phyloP scores from a whole-genome alignment of 306 rosid genomes.

The Amphicarpaea edgeworthii region DNA sequence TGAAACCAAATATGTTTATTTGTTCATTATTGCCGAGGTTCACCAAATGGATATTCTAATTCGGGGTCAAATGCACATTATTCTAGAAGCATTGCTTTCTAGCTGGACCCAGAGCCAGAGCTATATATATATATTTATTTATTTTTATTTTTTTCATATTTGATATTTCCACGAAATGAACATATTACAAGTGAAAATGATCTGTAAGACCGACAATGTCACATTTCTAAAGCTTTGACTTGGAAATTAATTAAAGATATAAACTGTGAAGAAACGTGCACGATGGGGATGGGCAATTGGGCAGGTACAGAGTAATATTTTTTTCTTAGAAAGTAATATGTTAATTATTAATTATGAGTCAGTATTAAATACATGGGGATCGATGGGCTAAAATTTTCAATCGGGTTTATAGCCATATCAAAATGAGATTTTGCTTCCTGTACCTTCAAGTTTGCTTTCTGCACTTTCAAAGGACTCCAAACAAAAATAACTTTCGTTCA shows the following conservation, averaged over 20 bases:
- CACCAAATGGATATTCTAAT: neutral
- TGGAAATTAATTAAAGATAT: neutral
- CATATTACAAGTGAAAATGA: neutral
- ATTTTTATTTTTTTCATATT: too few relatives aligned
- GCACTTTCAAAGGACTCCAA: too few relatives aligned
- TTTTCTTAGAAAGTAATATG: neutral
- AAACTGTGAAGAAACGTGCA: neutral
- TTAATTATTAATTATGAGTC: too few relatives aligned
- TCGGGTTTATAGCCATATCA: too few relatives aligned
- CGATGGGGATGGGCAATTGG: too few relatives aligned
- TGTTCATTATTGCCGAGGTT: neutral
- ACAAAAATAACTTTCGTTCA: too few relatives aligned
- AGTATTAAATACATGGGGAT: neutral
- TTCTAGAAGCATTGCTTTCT: constrained; percentile 8
- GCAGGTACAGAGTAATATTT: neutral
- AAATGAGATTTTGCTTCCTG: too few relatives aligned
- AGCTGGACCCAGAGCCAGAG: neutral
- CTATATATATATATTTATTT: too few relatives aligned
- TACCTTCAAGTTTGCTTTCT: too few relatives aligned
- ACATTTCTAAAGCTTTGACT: neutral
- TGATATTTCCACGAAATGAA: neutral
- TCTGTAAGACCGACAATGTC: neutral
- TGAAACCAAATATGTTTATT: too few relatives aligned
- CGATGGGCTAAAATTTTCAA: neutral
- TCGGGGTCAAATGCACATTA: neutral